These are phyloP conservation scores for Aspergillus wentii DNA, from an alignment of 495 filamentous ascomycete genomes.

Conservation along the genomic window DNA sequence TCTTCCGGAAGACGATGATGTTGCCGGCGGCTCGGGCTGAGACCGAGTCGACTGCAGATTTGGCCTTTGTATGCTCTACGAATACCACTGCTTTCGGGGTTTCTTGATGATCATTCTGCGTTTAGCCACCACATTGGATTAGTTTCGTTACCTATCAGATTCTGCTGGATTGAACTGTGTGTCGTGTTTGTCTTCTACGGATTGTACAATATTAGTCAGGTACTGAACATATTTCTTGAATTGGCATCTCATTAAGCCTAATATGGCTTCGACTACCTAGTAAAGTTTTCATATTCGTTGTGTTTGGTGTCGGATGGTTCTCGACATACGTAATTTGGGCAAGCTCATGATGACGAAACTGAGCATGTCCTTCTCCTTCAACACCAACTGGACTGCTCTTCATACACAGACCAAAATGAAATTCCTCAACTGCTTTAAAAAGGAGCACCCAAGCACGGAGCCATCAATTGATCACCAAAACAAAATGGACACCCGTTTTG, in stretches of 20 bases:
- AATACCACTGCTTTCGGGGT: too few relatives aligned
- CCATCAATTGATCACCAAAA: too few relatives aligned
- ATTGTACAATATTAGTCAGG: slow-evolving; percentile 4
- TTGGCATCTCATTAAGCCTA: too few relatives aligned
- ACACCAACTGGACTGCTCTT: too few relatives aligned
- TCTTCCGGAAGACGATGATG: slow-evolving; percentile 65
- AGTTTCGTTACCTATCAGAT: slow-evolving; percentile 2
- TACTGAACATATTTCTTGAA: slow-evolving; percentile 9
- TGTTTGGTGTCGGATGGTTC: background rate
- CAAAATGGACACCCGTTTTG: slow-evolving; percentile 13
- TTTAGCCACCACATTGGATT: too few relatives aligned
- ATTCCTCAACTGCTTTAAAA: too few relatives aligned
- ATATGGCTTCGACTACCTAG: too few relatives aligned
- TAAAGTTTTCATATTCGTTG: background rate
- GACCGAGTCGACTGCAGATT: background rate
- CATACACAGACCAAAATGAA: too few relatives aligned
- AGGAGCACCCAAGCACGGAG: too few relatives aligned
- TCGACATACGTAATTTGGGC: slow-evolving; percentile 1
- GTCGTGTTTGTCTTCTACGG: background rate
- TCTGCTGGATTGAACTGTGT: background rate
- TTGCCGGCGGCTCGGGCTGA: slow-evolving; percentile 23
- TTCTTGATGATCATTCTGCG: too few relatives aligned
- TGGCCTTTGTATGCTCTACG: too few relatives aligned
- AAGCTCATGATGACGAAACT: slow-evolving; percentile 6
- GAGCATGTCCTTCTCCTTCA: too few relatives aligned